A percentile compares a stretch with the other conserved stretches of the same genome.
phyloP scores from a whole-genome alignment of 1,139 yeast genomes.

The Geotrichum fermentans region DNA sequence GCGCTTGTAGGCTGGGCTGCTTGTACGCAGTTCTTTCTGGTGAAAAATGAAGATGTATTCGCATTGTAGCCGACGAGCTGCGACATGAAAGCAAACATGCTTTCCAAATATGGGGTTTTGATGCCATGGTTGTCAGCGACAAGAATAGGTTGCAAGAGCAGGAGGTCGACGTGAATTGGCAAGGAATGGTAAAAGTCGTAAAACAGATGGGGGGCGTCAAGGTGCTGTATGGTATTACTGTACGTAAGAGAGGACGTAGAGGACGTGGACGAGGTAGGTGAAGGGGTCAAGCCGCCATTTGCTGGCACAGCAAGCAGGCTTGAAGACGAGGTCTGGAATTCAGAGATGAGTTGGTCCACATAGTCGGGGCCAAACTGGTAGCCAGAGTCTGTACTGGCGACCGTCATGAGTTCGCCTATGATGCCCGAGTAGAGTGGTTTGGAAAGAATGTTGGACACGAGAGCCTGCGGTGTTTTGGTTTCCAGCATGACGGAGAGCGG shows the following conservation, averaged over 20 bases:
- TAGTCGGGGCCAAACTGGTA: conserved; percentile 13
- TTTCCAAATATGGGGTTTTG: conserved; percentile 85
- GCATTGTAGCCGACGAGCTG: conserved; percentile 13
- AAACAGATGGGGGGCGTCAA: conserved; percentile 51
- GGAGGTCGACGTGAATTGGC: conserved; percentile 62
- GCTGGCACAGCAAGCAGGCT: neutral
- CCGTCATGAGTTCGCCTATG: conserved; percentile 15
- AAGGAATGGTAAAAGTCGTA: conserved; percentile 54
- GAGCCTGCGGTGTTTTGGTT: conserved; percentile 53
- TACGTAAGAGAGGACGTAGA: neutral
- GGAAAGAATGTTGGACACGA: conserved; percentile 66
- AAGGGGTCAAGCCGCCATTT: conserved; percentile 23
- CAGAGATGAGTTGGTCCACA: conserved; percentile 1
- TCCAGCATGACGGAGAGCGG: conserved; percentile 73
- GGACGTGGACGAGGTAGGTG: conserved; percentile 5
- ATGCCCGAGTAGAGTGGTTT: conserved; percentile 84
- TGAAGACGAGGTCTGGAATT: conserved; percentile 5
- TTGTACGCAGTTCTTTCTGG: neutral
- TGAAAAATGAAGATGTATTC: neutral
- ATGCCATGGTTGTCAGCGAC: conserved; percentile 80
- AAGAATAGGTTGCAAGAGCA: conserved; percentile 76
- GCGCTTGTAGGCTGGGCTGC: neutral
- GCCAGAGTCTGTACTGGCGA: conserved; percentile 15
- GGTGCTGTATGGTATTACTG: conserved; percentile 24
- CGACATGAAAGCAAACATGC: conserved; percentile 53